Base-by-base conservation (phyloP, 2,329 filamentous ascomycete genomes). In the Leptographium radiaticola region DNA sequence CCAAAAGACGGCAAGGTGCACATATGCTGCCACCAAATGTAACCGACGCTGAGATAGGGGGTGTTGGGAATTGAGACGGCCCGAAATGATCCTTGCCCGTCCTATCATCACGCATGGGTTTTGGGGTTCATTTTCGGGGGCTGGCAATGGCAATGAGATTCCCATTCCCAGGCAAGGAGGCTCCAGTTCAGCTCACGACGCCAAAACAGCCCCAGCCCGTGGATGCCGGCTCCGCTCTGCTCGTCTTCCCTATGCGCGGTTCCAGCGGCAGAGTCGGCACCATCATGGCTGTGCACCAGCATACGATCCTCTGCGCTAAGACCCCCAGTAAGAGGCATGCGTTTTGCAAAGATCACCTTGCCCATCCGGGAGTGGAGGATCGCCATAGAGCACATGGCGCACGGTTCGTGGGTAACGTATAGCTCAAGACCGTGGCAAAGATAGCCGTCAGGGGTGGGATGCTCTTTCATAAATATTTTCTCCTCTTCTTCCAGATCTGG, bases 321-420 rank as follows among this genome's bases (percentile, higher is more conserved):
- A 45, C 88, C 90, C 50, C 91, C 91, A 13, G 87, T 94, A 58
- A 80, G 71, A 48, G 79, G 77, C 86, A 95, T 93, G 53, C 87
- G 80, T 58, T 83, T 76, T 58, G 80, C 81, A 68, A 95, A 95
- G 42, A 95, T 77, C 51, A 90, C 86, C 52, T 86, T 83, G 46
- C 87, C 84, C 76, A 98, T 95, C 51, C 93, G 81, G 10, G 91
- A 96, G 66, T 97, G 90, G 25, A 97, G 75, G 61, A 97, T 86
- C 1, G 88, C 93, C 93, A 97, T 97, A 39, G 87, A 89, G 70
- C 93, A 98, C 80, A 95, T 94, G 56, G 95, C 80, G 66, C 93
- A 98, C 6, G 93, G 93, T 70, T 98, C 93, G 64, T 97, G 90
- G 2, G 90, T 95, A 57, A 94, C 75, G 70, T 96, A 97, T 54